Conservation (phyloP, 2,329 filamentous ascomycete species). For the Colletotrichum tropicicola region DNA sequence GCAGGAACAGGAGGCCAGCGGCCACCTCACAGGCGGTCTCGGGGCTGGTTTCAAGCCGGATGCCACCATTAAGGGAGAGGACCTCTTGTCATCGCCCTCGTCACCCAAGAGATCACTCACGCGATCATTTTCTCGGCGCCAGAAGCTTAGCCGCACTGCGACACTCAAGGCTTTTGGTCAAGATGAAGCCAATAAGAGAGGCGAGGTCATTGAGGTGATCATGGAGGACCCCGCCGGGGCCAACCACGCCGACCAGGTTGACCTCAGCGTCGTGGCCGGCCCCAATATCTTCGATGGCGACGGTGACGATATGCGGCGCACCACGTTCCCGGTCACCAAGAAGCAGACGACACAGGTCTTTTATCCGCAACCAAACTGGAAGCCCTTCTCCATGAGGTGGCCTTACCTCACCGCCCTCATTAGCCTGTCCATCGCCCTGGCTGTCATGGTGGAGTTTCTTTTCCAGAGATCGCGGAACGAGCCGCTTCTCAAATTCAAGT, state of each 20-base stretch:
- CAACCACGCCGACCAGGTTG: constrained; percentile 46
- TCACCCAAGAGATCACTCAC: constrained; percentile 46
- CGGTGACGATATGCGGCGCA: constrained; percentile 43
- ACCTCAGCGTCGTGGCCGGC: constrained; percentile 61
- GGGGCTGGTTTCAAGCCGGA: constrained; percentile 62
- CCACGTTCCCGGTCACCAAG: constrained; percentile 45
- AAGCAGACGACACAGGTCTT: constrained; percentile 58
- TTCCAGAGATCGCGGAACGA: constrained; percentile 57
- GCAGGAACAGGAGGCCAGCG: constrained; percentile 62
- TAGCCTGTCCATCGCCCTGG: constrained; percentile 61
- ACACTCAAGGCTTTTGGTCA: constrained; percentile 62
- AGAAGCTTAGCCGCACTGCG: constrained; percentile 41
- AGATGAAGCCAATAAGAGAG: constrained; percentile 66
- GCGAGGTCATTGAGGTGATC: constrained; percentile 68
- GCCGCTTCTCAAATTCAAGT: constrained; percentile 59
- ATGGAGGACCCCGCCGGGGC: constrained; percentile 45
- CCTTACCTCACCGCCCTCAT: constrained; percentile 66
- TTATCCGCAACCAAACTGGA: constrained; percentile 73
- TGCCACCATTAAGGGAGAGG: constrained; percentile 55
- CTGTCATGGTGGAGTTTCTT: constrained; percentile 61
- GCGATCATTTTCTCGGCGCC: constrained; percentile 51
- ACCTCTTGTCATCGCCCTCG: constrained; percentile 53
- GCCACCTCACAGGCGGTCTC: constrained; percentile 65
- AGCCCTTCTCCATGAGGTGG: constrained; percentile 71
- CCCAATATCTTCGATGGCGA: constrained; percentile 39